A percentile compares a stretch with the other conserved stretches of the same genome.
These are phyloP conservation scores for Metschnikowia corniflorae DNA, from an alignment of 805 yeast species.

Conservation along the genomic window DNA sequence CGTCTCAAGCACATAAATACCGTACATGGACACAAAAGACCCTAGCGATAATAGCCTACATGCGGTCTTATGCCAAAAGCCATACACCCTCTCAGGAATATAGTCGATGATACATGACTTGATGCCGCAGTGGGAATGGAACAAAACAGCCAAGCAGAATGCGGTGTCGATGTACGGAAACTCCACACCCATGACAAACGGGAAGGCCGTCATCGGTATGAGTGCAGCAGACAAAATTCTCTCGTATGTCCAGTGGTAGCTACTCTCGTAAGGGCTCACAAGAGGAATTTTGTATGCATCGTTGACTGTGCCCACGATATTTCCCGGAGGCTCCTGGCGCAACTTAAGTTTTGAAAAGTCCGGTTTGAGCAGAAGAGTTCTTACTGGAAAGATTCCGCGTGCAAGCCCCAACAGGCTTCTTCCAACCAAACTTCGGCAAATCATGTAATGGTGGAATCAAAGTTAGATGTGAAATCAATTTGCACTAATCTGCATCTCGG, in stretches of 20 bases:
- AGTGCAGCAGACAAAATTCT: slow-evolving; percentile 63
- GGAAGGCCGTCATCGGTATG: slow-evolving; percentile 73
- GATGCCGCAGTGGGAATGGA: slow-evolving; percentile 84
- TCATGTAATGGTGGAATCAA: slow-evolving; percentile 4
- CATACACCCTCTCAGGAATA: slow-evolving; percentile 83
- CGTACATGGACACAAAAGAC: slow-evolving; percentile 65
- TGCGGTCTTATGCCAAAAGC: slow-evolving; percentile 68
- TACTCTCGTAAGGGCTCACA: slow-evolving; percentile 66
- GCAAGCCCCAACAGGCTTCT: slow-evolving; percentile 10
- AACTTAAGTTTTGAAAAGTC: slow-evolving; percentile 48
- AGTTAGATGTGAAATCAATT: neutral
- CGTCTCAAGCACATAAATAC: slow-evolving; percentile 79
- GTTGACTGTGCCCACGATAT: slow-evolving; percentile 88
- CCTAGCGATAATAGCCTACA: slow-evolving; percentile 68
- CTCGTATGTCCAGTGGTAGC: slow-evolving; percentile 93
- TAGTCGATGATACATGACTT: slow-evolving; percentile 91
- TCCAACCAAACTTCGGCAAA: slow-evolving; percentile 10
- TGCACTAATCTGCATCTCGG: neutral
- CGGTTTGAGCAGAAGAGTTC: slow-evolving; percentile 31
- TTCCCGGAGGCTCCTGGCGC: slow-evolving; percentile 83
- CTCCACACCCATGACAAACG: slow-evolving; percentile 71
- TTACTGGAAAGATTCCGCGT: slow-evolving; percentile 2
- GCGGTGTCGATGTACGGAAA: slow-evolving; percentile 70
- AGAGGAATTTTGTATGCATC: slow-evolving; percentile 76
- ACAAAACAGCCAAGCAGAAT: slow-evolving; percentile 60